phyloP scores from a whole-genome alignment of 2,329 filamentous ascomycete genomes.

The Lithohypha guttulata region DNA sequence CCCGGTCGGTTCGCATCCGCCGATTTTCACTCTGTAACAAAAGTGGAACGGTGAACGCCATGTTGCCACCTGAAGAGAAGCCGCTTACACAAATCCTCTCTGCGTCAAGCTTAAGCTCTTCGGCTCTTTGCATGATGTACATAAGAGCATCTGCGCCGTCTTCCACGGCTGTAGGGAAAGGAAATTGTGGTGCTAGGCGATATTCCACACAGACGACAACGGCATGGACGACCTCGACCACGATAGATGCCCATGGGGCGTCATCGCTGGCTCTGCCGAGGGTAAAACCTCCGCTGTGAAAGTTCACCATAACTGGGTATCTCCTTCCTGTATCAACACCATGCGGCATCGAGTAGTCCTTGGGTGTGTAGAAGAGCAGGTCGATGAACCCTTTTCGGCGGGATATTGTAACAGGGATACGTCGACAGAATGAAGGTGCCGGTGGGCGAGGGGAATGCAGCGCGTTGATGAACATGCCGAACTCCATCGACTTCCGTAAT shows the following conservation, averaged over 20 bases:
- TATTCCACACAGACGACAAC: slow-evolving; percentile 23
- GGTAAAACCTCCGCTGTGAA: slow-evolving; percentile 5
- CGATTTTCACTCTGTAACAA: slow-evolving; percentile 5
- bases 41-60: slow-evolving; percentile 3
- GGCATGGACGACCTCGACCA: slow-evolving; percentile 2
- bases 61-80: slow-evolving; percentile 7
- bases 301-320: slow-evolving; percentile 8
- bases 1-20: slow-evolving; percentile 3
- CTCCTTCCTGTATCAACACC: slow-evolving; percentile 5
- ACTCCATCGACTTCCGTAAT: slow-evolving; percentile 5
- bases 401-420: slow-evolving; percentile 5
- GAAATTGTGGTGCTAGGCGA: slow-evolving; percentile 23
- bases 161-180: slow-evolving; percentile 20
- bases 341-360: slow-evolving; percentile 6
- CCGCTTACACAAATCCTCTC: slow-evolving; percentile 6
- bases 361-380: slow-evolving; percentile 7
- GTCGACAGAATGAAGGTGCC: slow-evolving; percentile 4
- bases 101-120: slow-evolving; percentile 5
- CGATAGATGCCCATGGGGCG: slow-evolving; percentile 2
- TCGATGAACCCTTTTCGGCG: slow-evolving; percentile 5
- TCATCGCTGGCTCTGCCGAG: slow-evolving; percentile 7
- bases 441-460: slow-evolving; percentile 5
- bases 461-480: slow-evolving; percentile 7
- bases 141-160: slow-evolving; percentile 22
- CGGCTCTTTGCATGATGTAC: slow-evolving; percentile 6